phyloP scores from a whole-genome alignment of 1,139 yeast species.

The Lodderomyces margitis region DNA sequence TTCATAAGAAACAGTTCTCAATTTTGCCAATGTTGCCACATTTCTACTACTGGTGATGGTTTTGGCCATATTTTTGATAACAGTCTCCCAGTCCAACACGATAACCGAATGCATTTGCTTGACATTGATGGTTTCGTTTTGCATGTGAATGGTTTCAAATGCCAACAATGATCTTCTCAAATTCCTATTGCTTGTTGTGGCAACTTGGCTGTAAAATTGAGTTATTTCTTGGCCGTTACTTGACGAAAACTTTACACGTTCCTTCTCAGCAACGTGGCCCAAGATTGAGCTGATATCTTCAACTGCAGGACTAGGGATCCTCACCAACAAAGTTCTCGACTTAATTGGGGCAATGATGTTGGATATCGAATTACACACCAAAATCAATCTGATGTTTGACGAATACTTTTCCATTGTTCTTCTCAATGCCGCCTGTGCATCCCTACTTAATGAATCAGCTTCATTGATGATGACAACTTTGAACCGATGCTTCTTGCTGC shows the following conservation, averaged over 20 bases:
- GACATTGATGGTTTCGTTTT: conserved; percentile 51
- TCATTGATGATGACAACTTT: conserved; percentile 92
- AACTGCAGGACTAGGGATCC: conserved; percentile 78
- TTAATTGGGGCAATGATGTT: conserved; percentile 92
- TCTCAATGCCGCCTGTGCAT: conserved; percentile 96
- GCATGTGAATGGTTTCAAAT: conserved; percentile 83
- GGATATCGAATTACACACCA: conserved; percentile 86
- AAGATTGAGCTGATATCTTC: conserved; percentile 59
- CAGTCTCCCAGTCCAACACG: conserved; percentile 84
- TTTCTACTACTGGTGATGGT: conserved; percentile 59
- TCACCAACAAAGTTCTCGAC: conserved; percentile 82
- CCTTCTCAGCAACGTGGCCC: conserved; percentile 53
- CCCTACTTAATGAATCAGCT: conserved; percentile 88
- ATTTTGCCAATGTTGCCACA: conserved; percentile 70
- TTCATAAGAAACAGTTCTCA: conserved; percentile 78
- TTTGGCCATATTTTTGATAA: conserved; percentile 62
- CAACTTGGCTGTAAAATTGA: conserved; percentile 50
- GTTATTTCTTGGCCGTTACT: conserved; percentile 33
- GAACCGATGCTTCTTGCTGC: conserved; percentile 61
- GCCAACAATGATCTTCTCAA: conserved; percentile 75
- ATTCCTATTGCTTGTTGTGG: conserved; percentile 62
- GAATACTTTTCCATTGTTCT: conserved; percentile 98
- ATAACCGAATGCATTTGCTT: conserved; percentile 28
- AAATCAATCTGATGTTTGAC: conserved; percentile 74
- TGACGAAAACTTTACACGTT: conserved; percentile 46